A percentile compares a stretch with the other conserved stretches of the same genome.
phyloP scores from a whole-genome alignment of 2,329 filamentous ascomycete species.

The Colletotrichum eremochloae region DNA sequence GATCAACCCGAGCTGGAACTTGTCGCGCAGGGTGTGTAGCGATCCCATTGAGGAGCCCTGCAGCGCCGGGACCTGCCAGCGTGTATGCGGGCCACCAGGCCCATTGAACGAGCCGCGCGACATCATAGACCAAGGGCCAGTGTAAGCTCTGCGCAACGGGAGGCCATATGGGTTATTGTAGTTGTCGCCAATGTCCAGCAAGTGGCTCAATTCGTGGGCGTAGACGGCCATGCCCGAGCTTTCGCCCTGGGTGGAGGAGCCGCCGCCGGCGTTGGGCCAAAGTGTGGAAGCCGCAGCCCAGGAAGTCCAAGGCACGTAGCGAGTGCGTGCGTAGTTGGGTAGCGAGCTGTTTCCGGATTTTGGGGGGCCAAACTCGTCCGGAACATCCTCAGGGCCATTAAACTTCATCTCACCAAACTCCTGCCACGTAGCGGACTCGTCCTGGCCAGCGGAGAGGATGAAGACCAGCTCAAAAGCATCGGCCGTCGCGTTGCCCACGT shows the following conservation, averaged over 20 bases:
- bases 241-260: conserved; percentile 66
- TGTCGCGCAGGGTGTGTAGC: conserved; percentile 66
- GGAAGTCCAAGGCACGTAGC: conserved; percentile 67
- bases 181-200: conserved; percentile 67
- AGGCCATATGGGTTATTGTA: conserved; percentile 67
- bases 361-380: conserved; percentile 64
- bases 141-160: conserved; percentile 61
- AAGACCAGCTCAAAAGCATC: conserved; percentile 64
- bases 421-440: conserved; percentile 69
- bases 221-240: conserved; percentile 66
- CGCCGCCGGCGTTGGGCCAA: conserved; percentile 67
- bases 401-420: conserved; percentile 70
- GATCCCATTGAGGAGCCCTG: conserved; percentile 64
- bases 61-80: conserved; percentile 65
- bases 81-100: conserved; percentile 64
- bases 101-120: conserved; percentile 66
- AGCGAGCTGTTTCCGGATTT: conserved; percentile 49
- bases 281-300: conserved; percentile 65
- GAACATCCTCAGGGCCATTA: conserved; percentile 59
- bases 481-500: conserved; percentile 64
- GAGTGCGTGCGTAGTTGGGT: conserved; percentile 62
- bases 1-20: conserved; percentile 64
- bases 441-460: conserved; percentile 67
- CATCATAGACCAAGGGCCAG: conserved; percentile 67
- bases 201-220: conserved; percentile 66